Percentiles rank a stretch among this genome's conserved stretches.
These are phyloP conservation scores for Fulvia fulva DNA, from an alignment of 2,329 filamentous ascomycete genomes.

Conservation along the genomic window DNA sequence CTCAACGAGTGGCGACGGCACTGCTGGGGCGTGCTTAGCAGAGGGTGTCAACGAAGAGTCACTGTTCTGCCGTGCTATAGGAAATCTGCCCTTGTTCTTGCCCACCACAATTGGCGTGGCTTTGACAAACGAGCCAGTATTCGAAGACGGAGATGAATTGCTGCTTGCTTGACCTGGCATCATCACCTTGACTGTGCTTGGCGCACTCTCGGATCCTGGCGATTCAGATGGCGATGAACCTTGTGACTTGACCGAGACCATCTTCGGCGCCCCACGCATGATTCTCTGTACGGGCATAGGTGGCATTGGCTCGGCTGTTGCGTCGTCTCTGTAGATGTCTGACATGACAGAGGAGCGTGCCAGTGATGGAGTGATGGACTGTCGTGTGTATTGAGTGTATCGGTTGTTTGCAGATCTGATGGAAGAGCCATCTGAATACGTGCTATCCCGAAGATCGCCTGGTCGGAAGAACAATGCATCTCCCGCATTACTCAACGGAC, in stretches of 20 bases:
- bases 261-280: constrained; percentile 80
- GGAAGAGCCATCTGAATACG: constrained; percentile 71
- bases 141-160: constrained; percentile 10
- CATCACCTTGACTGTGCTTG: constrained; percentile 9
- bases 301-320: constrained; percentile 71
- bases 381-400: constrained; percentile 39
- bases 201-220: constrained; percentile 4
- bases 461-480: constrained; percentile 94
- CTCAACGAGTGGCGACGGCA: constrained; percentile 31
- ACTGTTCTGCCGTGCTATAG: constrained; percentile 26
- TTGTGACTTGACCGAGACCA: constrained; percentile 75
- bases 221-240: constrained; percentile 14
- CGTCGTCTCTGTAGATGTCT: constrained; percentile 90
- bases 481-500: constrained; percentile 49
- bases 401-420: constrained; percentile 34
- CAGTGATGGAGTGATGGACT: constrained; percentile 48
- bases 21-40: constrained; percentile 24
- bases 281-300: constrained; percentile 77
- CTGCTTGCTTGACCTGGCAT: constrained; percentile 8
- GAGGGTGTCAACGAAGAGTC: constrained; percentile 21
- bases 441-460: constrained; percentile 83
- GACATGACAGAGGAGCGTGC: constrained; percentile 64
- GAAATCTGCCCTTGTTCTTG: constrained; percentile 31
- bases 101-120: constrained; percentile 46
- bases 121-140: constrained; percentile 33